Conservation (phyloP, 2,329 filamentous ascomycete genomes). For the Talaromyces funiculosus region DNA sequence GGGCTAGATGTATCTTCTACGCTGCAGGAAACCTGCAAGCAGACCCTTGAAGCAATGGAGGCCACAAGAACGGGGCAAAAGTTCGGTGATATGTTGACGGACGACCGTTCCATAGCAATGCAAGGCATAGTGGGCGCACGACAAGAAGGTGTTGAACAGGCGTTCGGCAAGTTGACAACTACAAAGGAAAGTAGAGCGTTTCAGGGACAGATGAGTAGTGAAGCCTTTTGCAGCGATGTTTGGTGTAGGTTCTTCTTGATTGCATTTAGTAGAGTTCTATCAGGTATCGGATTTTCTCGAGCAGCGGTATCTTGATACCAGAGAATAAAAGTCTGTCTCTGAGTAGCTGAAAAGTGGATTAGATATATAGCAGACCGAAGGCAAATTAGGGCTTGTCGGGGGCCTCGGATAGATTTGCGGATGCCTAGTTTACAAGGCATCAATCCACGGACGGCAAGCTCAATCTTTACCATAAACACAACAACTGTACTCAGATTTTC, state of each 20-base stretch:
- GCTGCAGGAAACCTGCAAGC: not conserved
- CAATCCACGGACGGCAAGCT: too few species aligned
- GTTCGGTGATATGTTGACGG: not conserved
- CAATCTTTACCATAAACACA: too few species aligned
- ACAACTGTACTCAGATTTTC: too few species aligned
- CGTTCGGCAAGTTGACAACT: not conserved
- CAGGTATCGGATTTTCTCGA: too few species aligned
- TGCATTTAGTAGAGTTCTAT: not conserved
- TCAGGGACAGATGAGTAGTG: not conserved
- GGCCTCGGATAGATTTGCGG: not conserved
- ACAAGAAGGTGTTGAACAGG: not conserved
- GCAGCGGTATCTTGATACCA: too few species aligned
- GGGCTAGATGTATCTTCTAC: not conserved
- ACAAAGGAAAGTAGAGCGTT: not conserved
- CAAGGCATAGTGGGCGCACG: not conserved
- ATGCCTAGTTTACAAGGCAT: not conserved
- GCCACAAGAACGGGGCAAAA: not conserved
- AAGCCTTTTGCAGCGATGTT: slow-evolving; percentile 4
- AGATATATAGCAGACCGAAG: not conserved
- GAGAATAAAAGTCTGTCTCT: too few species aligned
- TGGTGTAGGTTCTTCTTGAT: not conserved
- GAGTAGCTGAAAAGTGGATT: too few species aligned
- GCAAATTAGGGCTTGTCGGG: too few species aligned
- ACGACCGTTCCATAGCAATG: not conserved
- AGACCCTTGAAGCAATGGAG: not conserved